Conservation (phyloP, 768 basidiomycete genomes). For the Podaxis sp. region DNA sequence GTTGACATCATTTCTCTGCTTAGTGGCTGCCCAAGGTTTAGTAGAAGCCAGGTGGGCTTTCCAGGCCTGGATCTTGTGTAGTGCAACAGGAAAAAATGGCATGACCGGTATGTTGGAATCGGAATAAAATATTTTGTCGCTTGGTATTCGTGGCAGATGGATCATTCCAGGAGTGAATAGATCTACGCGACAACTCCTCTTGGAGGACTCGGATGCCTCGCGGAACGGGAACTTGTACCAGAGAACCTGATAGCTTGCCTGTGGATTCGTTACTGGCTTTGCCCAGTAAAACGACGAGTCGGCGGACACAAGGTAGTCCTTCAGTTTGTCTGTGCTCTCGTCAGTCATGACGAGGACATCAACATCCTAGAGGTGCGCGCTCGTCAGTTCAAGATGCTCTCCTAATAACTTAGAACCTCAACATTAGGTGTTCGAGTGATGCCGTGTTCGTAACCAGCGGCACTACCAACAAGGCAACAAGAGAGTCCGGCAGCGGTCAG, state of each 20-base stretch:
- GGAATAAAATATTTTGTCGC: slow-evolving; percentile 3
- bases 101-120: slow-evolving; percentile 15
- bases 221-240: slow-evolving; percentile 15
- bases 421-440: slow-evolving; percentile 15
- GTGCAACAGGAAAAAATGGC: slow-evolving; percentile 34
- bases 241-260: slow-evolving; percentile 14
- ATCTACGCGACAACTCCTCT: slow-evolving; percentile 19
- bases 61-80: slow-evolving; percentile 30
- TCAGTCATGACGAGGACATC: slow-evolving; percentile 19
- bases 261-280: slow-evolving; percentile 16
- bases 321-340: slow-evolving; percentile 9
- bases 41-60: slow-evolving; percentile 14
- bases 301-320: slow-evolving; percentile 9
- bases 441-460: slow-evolving; percentile 13
- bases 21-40: not conserved
- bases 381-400: not conserved
- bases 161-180: slow-evolving; percentile 22
- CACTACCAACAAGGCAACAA: slow-evolving; percentile 17
- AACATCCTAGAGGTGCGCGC: slow-evolving; percentile 16
- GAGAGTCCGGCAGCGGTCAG: slow-evolving; percentile 6
- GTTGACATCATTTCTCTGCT: slow-evolving; percentile 14
- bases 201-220: not conserved
- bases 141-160: slow-evolving; percentile 20
- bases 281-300: slow-evolving; percentile 12
- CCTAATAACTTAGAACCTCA: not conserved